Base-by-base conservation (phyloP, 1,284 basidiomycete genomes). In the Golubevia pallescens region DNA sequence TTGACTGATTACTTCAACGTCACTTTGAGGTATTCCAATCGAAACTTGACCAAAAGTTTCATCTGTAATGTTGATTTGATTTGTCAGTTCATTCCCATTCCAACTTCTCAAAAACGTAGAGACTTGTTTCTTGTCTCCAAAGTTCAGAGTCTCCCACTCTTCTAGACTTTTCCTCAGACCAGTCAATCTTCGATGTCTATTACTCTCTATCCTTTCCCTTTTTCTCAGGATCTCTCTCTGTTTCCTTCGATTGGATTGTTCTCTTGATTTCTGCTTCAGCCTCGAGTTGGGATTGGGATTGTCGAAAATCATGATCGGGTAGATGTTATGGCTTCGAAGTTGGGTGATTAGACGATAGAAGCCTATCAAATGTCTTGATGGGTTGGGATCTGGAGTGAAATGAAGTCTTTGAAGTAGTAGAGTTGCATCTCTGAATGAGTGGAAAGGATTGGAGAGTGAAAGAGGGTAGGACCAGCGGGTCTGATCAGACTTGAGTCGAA, bases 261-360 rank as follows among this genome's bases (percentile, higher is more conserved):
- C 77, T 23, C 77, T 66, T 19, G 65, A 61, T 62, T 79, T 79
- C 28, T 68, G 63, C 2, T n/a, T n/a, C n/a, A n/a, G n/a, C n/a
- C n/a, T n/a, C n/a, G n/a, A n/a, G n/a, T n/a, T n/a, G 73, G 64
- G 5, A 79, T 60, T 19, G 1, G 75, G 73, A 24, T 79, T 71
- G 61, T 81, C 78, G 51, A 81, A 81, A 10, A 81, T 71, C 73
- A 81, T 76, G 48, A 81, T 66, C 1, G 78, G 75, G 2, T 66
- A 48, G 14, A 78, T 63, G 28, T 67, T 65, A 58, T 71, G 48
- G 20, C 70, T 67, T 6, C 70, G 69, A 13, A 81, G 59, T n/a
- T 73, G 63, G 4, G 58, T 65, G 57, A 79, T 62, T 34, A 81
- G 71, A 7, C 75, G 63, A 61, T 71, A 71, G 59, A 81, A 73